These are phyloP conservation scores for Ilyonectria destructans DNA, from an alignment of 2,329 filamentous ascomycete genomes.

Conservation along the genomic window DNA sequence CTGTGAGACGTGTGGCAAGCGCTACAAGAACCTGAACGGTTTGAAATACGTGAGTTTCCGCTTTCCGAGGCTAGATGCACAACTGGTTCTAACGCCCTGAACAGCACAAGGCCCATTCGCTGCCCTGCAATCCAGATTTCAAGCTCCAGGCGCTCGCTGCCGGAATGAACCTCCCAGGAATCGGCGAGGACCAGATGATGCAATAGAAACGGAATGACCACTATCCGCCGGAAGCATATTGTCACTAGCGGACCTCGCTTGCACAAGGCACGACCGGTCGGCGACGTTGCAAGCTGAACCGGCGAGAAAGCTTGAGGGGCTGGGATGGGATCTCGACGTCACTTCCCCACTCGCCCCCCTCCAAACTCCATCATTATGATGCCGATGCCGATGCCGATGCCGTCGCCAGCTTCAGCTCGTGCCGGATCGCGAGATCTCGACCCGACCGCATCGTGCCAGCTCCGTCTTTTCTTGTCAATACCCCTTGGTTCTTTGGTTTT, in stretches of 20 bases:
- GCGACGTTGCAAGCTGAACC: constrained; percentile 9
- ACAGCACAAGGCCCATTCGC: constrained; percentile 85
- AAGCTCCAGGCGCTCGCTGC: constrained; percentile 64
- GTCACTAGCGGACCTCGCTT: constrained; percentile 15
- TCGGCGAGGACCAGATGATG: constrained; percentile 63
- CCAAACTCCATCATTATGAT: constrained; percentile 19
- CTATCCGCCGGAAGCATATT: not conserved
- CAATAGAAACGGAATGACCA: constrained; percentile 45
- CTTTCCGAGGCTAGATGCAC: not conserved
- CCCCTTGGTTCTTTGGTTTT: constrained; percentile 30
- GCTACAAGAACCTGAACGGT: constrained; percentile 99
- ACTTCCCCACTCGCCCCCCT: constrained; percentile 4
- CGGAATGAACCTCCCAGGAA: constrained; percentile 60
- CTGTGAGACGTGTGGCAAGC: constrained; percentile 96
- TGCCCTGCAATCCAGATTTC: constrained; percentile 90
- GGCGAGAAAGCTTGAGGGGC: constrained; percentile 1
- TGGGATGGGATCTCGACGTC: constrained; percentile 1
- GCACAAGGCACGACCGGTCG: constrained; percentile 14
- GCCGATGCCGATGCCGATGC: not conserved
- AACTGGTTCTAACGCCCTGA: constrained; percentile 52
- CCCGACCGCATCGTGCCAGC: constrained; percentile 23
- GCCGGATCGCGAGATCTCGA: constrained; percentile 38
- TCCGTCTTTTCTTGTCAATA: constrained; percentile 42
- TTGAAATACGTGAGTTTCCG: constrained; percentile 85
- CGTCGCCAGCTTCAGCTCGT: constrained; percentile 29